These are phyloP conservation scores for Ambrosiella xylebori DNA, from an alignment of 2,329 filamentous ascomycete species.

Conservation along the genomic window DNA sequence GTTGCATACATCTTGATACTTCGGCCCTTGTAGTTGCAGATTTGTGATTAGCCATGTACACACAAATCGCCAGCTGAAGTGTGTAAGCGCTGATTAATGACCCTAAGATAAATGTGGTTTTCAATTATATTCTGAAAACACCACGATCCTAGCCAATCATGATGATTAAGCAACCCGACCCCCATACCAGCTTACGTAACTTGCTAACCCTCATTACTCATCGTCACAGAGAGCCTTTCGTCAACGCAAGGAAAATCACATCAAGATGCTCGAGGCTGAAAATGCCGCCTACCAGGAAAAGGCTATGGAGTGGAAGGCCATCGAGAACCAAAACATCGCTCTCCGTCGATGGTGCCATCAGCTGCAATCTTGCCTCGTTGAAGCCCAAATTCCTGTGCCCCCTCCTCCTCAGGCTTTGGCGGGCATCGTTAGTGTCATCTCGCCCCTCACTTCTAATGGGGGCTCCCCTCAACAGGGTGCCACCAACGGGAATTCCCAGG, in stretches of 20 bases:
- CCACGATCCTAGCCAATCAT: background rate
- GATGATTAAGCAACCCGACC: slow-evolving; percentile 2
- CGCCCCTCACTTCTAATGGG: background rate
- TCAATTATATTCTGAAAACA: background rate
- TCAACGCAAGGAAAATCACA: slow-evolving; percentile 94
- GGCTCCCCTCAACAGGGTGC: too few species aligned
- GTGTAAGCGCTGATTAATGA: too few species aligned
- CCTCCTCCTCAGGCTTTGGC: slow-evolving; percentile 42
- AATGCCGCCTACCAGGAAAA: slow-evolving; percentile 65
- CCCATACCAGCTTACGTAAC: slow-evolving; percentile 14
- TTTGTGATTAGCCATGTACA: background rate
- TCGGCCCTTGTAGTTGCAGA: background rate
- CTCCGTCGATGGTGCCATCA: slow-evolving; percentile 85
- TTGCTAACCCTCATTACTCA: slow-evolving; percentile 15
- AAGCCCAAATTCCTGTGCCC: slow-evolving; percentile 68
- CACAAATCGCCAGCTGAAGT: background rate
- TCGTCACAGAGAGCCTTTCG: slow-evolving; percentile 76
- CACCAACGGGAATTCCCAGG: too few species aligned
- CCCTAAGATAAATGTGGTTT: too few species aligned
- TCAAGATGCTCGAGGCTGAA: slow-evolving; percentile 91
- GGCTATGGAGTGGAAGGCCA: slow-evolving; percentile 58
- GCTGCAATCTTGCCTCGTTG: slow-evolving; percentile 71
- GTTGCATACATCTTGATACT: background rate
- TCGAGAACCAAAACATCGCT: slow-evolving; percentile 78
- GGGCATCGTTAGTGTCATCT: background rate